A percentile compares a stretch with the other conserved stretches of the same genome.
These are phyloP conservation scores for Emmonsiellopsis sp. DNA, from an alignment of 2,329 filamentous ascomycete species.

Conservation along the genomic window DNA sequence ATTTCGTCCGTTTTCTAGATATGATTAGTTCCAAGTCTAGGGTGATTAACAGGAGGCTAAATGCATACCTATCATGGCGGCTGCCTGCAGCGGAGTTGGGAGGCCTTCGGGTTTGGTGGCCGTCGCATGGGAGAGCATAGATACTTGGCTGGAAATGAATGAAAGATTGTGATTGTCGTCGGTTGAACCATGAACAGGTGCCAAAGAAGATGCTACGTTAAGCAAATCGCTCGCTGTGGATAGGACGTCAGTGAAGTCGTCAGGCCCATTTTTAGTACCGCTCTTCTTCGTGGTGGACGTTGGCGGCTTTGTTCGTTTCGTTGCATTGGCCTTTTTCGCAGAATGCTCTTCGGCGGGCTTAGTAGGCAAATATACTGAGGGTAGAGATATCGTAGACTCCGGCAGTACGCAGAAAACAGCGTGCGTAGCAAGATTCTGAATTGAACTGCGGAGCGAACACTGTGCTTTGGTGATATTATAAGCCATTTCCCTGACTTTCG, in stretches of 20 bases:
- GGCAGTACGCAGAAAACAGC: slow-evolving; percentile 82
- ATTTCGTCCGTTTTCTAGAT: slow-evolving; percentile 31
- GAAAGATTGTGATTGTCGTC: slow-evolving; percentile 31
- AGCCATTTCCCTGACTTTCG: slow-evolving; percentile 55
- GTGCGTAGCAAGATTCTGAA: slow-evolving; percentile 57
- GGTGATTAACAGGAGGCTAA: background rate
- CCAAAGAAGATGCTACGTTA: slow-evolving; percentile 23
- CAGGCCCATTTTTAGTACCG: slow-evolving; percentile 21
- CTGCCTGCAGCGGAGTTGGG: slow-evolving; percentile 15
- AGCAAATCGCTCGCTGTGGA: slow-evolving; percentile 28
- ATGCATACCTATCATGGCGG: slow-evolving; percentile 30
- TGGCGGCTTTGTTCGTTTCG: slow-evolving; percentile 16
- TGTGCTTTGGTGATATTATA: slow-evolving; percentile 29
- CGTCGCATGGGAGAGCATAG: slow-evolving; percentile 36
- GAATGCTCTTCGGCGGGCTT: slow-evolving; percentile 21
- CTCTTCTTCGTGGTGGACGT: slow-evolving; percentile 18
- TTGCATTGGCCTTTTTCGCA: slow-evolving; percentile 13
- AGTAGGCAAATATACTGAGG: slow-evolving; percentile 48
- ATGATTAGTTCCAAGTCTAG: slow-evolving; percentile 1
- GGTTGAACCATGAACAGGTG: slow-evolving; percentile 29
- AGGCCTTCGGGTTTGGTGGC: slow-evolving; percentile 18
- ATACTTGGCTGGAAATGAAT: slow-evolving; percentile 30
- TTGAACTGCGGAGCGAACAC: slow-evolving; percentile 29
- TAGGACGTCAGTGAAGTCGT: slow-evolving; percentile 29
- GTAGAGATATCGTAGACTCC: slow-evolving; percentile 85